phyloP scores from a whole-genome alignment of 73 alveolate species.

The Paramecium octaurelia region DNA sequence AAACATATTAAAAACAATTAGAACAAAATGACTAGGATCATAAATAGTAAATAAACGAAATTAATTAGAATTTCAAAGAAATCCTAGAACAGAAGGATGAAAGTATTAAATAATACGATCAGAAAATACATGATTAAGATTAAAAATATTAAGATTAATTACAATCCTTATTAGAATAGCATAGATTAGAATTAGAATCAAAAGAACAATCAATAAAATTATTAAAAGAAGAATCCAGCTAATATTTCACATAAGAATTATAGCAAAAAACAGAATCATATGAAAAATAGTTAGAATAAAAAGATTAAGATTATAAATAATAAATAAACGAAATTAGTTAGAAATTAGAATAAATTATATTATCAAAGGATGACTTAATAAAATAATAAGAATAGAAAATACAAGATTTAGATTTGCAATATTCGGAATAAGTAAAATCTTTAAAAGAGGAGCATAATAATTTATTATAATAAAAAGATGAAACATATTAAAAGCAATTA shows the following conservation, averaged over 20 bases:
- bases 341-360: not conserved
- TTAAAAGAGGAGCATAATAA: not conserved
- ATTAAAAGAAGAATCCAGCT: not conserved
- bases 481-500: no score
- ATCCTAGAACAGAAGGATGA: not conserved
- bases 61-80: not conserved
- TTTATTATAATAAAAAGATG: not conserved
- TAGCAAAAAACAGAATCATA: not conserved
- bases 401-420: not conserved
- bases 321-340: not conserved
- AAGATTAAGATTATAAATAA: not conserved
- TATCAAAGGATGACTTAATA: not conserved
- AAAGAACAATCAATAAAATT: not conserved
- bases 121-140: not conserved
- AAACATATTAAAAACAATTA: no score
- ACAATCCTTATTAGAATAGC: not conserved
- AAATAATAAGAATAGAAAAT: not conserved
- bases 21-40: not conserved
- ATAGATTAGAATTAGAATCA: not conserved
- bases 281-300: not conserved
- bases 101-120: not conserved
- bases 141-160: not conserved
- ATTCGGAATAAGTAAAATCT: not conserved
- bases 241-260: not conserved
- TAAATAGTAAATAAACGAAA: not conserved